phyloP scores from a whole-genome alignment of 2,329 filamentous ascomycete genomes.

The Akanthomyces muscarius region DNA sequence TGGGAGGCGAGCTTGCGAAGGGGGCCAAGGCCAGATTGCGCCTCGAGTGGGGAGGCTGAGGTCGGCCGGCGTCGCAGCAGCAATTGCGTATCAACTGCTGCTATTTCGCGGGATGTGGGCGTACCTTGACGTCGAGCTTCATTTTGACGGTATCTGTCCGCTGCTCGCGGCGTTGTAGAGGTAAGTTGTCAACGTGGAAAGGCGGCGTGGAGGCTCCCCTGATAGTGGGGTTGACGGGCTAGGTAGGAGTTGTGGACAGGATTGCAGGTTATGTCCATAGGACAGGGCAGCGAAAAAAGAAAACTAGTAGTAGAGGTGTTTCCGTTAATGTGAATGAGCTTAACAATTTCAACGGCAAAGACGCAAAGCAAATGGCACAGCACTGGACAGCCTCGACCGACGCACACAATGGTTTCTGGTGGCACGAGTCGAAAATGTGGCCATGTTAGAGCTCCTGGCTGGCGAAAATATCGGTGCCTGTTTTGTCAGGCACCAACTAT shows the following conservation, averaged over 20 bases:
- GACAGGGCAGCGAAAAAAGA: background rate
- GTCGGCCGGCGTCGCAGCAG: background rate
- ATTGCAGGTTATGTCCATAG: background rate
- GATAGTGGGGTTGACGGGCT: constrained; percentile 19
- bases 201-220: constrained; percentile 19
- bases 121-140: constrained; percentile 42
- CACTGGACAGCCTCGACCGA: background rate
- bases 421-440: constrained; percentile 15
- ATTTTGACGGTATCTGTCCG: constrained; percentile 30
- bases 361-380: background rate
- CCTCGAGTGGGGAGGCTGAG: background rate
- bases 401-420: constrained; percentile 4
- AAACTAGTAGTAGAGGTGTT: background rate
- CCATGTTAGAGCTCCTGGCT: constrained; percentile 8
- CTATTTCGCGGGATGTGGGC: constrained; percentile 16
- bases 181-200: constrained; percentile 16
- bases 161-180: constrained; percentile 12
- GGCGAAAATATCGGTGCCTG: constrained; percentile 1
- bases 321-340: background rate
- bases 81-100: background rate
- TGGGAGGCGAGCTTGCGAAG: background rate
- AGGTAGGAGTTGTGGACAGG: constrained; percentile 13
- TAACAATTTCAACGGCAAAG: background rate
- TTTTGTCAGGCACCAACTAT: background rate
- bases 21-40: constrained; percentile 16